These are phyloP conservation scores for Sedum album DNA, from an alignment of 164 flowering plant species.

Conservation along the genomic window DNA sequence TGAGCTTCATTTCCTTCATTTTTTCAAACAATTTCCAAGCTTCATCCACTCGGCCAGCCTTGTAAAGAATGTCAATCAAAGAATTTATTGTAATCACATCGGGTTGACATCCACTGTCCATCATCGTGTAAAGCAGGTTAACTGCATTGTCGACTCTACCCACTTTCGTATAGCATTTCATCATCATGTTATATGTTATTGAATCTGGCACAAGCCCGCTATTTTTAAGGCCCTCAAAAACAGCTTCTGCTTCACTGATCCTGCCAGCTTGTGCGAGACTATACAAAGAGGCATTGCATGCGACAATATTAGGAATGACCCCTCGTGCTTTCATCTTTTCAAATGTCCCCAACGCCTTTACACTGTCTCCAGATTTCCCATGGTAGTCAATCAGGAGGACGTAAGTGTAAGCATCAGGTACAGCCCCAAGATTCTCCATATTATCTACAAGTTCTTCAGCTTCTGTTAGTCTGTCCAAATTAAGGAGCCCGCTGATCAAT, in stretches of 20 bases:
- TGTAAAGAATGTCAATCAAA: conserved; percentile 69
- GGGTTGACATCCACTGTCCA: conserved; percentile 40
- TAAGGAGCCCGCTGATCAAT: conserved; percentile 69
- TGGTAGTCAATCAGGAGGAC: conserved; percentile 80
- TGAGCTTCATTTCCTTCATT: conserved; percentile 59
- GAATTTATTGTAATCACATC: conserved; percentile 65
- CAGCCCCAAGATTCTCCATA: conserved; percentile 47
- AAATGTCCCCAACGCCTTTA: conserved; percentile 67
- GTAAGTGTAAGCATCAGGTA: conserved; percentile 61
- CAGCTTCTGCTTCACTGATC: conserved; percentile 51
- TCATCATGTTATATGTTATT: conserved; percentile 91
- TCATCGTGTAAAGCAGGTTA: conserved; percentile 57
- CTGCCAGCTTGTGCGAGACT: conserved; percentile 65
- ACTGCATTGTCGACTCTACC: conserved; percentile 77
- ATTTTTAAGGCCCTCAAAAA: conserved; percentile 44
- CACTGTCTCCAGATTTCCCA: conserved; percentile 62
- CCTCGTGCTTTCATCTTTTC: conserved; percentile 71
- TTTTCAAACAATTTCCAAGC: conserved; percentile 75
- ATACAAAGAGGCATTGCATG: conserved; percentile 73
- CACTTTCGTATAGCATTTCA: conserved; percentile 70
- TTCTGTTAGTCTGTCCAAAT: conserved; percentile 40
- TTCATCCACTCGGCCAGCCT: conserved; percentile 58
- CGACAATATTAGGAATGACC: conserved; percentile 67
- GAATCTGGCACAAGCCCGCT: conserved; percentile 72
- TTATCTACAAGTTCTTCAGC: conserved; percentile 45